Evolutionary conservation across 352 stramenopile genomes (phyloP), one percentile per base, ranked within the genome.

Genomic region (Phytophthora citricola): DNA sequence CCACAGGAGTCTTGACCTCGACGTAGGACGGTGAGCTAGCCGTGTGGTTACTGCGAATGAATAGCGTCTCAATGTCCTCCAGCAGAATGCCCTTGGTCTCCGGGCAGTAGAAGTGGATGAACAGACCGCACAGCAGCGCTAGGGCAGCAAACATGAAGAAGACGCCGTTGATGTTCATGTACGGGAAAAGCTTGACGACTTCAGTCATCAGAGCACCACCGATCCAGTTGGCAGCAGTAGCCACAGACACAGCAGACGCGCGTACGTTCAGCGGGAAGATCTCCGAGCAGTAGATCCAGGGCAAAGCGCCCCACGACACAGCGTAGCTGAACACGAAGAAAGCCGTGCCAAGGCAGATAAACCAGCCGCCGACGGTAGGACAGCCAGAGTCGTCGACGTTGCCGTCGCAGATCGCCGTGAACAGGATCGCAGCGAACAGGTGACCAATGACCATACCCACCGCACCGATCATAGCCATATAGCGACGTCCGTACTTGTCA

Each of bases 251-350:
- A 22, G 73, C 78, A 26, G 73, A 79, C 32, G 76, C 76, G 2
- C 80, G 75, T 4, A 86, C 73, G 31, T 73, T 78, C 20, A 83
- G 64, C 2, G 78, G 74, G 64, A 87, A 87, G 26, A 83, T 72
- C 72, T 89, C 79, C 15, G 73, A 66, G 8, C 75, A 79, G 63
- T 87, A 85, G 34, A 90, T 75, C 81, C 81, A 90, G 9, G 72
- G 41, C 32, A 85, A 34, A 6, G 81, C 60, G 17, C 61, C 67
- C 67, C 67, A 75, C 15, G 61, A 75, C 3, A 66, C 52, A 12
- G 67, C 56, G 59, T 71, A 75, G 62, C 62, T 75, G 56, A 75
- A 75, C 14, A 80, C 71, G 60, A 80, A 80, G 50, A 85, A 69
- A 0, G 48, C 57, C 8, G 63, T 77, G 2, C 65, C 72, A n/a